Conservation (phyloP, 2,329 filamentous ascomycete genomes). For the Lasiodiplodia hormozganensis region DNA sequence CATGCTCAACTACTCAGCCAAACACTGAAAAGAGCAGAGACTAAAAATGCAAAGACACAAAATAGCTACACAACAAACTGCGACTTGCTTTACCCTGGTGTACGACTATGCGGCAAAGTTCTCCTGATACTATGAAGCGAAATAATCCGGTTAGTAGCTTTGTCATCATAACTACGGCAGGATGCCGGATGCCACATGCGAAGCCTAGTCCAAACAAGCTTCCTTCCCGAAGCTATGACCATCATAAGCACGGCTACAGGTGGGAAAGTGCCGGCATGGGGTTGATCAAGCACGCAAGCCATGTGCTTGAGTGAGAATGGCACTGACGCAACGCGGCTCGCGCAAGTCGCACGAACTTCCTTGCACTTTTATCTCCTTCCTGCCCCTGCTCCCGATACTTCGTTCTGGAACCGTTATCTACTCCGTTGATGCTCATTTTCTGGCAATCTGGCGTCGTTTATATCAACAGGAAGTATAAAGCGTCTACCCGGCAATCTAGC, state of each 20-base stretch:
- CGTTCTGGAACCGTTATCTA: not conserved
- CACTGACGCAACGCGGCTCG: not conserved
- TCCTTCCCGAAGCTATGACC: constrained; percentile 13
- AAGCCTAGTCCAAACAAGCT: constrained; percentile 25
- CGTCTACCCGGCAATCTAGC: not conserved
- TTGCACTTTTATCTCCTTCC: not conserved
- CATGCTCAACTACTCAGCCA: not conserved
- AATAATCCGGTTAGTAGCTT: not conserved
- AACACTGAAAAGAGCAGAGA: not conserved
- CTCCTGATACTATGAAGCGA: not conserved
- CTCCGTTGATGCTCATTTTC: constrained; percentile 23
- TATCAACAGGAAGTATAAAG: not conserved
- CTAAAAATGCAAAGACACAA: not conserved
- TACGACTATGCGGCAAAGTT: no score
- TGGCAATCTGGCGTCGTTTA: constrained; percentile 2
- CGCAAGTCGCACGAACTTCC: not conserved
- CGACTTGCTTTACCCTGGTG: no score
- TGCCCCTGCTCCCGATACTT: not conserved
- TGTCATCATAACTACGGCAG: not conserved
- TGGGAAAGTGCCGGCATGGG: not conserved
- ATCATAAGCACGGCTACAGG: not conserved
- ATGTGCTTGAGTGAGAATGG: not conserved
- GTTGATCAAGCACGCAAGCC: constrained; percentile 4
- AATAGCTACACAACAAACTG: not conserved
- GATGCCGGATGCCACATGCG: not conserved